Evolutionary conservation across 83 land plant genomes (phyloP), one percentile per base, ranked within the genome.

Genomic region (Isoetes engelmannii): DNA sequence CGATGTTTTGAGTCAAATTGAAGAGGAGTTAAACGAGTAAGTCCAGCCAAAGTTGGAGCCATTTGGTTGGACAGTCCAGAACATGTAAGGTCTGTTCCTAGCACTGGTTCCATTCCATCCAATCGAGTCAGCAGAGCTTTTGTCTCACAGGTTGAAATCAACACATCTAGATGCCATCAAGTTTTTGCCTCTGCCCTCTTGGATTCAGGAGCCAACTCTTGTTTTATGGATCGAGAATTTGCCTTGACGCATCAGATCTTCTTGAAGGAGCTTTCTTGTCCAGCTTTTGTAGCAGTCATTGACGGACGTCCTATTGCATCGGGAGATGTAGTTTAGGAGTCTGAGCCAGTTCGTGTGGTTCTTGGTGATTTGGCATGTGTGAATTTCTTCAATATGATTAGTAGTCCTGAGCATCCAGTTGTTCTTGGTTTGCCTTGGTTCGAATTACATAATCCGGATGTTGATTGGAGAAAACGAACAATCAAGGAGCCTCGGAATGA

Each of bases 201-300:
- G 55, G 55, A 51, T 17, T 51, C 55, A 51, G 55, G 55, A 51
- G 17, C 55, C 55, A 51, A 51, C 55, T 51, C 55, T 51, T 51
- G 17, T 17, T 51, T 51, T 3, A 51, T 51, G 55, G 55, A 51
- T 51, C 3, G 55, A 15, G 55, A 12, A 12, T 51, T 51, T 51
- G 0, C 55, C 3, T 12, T 12, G 55, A 51, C 13, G 3, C 37
- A 3, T 51, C 55, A 51, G 1, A 51, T 51, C 17, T 17, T 51
- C 13, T 51, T 51, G 55, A 12, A 12, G 15, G 17, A 51, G 55
- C 55, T 51, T 17, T 17, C 55, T 17, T 12, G 2, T 28, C 37
- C 37, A 28, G 37, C 37, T 28, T 28, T 28, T 28, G 17, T 51
- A 12, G 55, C 17, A 51, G 55, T 51, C 17, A 51, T 51, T 3